These are phyloP conservation scores for Pythium vanterpoolii DNA, from an alignment of 352 stramenopile species.

Conservation along the genomic window DNA sequence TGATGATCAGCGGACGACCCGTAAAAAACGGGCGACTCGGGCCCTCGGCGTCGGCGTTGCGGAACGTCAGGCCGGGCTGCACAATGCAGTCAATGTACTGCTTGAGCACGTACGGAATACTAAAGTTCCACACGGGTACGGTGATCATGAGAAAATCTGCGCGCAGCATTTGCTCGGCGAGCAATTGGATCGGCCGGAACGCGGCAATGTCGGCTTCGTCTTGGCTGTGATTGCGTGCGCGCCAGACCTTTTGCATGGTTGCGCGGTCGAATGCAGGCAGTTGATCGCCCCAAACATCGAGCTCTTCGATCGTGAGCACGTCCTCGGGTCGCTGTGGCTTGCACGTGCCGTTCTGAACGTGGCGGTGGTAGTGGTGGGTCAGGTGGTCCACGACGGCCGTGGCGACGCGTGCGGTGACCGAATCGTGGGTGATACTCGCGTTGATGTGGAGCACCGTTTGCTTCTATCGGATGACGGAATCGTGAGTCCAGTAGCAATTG, in stretches of 20 bases:
- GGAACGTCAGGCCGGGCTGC: slow-evolving; percentile 66
- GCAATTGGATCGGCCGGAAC: slow-evolving; percentile 61
- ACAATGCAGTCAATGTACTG: slow-evolving; percentile 84
- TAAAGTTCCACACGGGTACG: slow-evolving; percentile 76
- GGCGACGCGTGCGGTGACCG: slow-evolving; percentile 62
- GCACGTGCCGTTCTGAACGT: slow-evolving; percentile 29
- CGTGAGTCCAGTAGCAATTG: background rate
- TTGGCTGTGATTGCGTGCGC: slow-evolving; percentile 56
- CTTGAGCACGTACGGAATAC: slow-evolving; percentile 75
- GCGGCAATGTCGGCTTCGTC: slow-evolving; percentile 49
- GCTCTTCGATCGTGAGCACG: slow-evolving; percentile 63
- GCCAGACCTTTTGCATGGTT: slow-evolving; percentile 69
- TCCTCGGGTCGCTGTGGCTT: slow-evolving; percentile 34
- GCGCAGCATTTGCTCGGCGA: slow-evolving; percentile 59
- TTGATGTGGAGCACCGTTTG: slow-evolving; percentile 81
- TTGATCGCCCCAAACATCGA: slow-evolving; percentile 59
- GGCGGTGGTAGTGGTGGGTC: slow-evolving; percentile 69
- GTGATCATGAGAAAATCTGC: slow-evolving; percentile 79
- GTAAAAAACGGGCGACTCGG: slow-evolving; percentile 58
- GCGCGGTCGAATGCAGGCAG: slow-evolving; percentile 70
- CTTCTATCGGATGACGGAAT: slow-evolving; percentile 28
- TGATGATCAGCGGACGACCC: slow-evolving; percentile 60
- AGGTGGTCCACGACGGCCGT: slow-evolving; percentile 66
- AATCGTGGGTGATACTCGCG: slow-evolving; percentile 68
- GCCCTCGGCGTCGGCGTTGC: slow-evolving; percentile 53